These are phyloP conservation scores for Globisporangium uncinulatum DNA, from an alignment of 352 stramenopile species.

Conservation along the genomic window DNA sequence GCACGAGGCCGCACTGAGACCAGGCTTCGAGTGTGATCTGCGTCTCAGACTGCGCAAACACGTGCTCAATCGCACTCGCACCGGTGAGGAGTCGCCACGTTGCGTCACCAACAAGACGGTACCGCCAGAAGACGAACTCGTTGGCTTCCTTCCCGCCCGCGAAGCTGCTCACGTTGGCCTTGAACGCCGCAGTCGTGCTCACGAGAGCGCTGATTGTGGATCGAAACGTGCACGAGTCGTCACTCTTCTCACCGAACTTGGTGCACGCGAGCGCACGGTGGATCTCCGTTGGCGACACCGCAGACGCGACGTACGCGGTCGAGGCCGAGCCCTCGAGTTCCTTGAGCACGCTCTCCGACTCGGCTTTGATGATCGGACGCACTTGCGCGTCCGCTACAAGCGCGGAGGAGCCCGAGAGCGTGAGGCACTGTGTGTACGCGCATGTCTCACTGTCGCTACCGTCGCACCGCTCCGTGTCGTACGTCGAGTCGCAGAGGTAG, in stretches of 20 bases:
- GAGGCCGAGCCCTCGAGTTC: background rate
- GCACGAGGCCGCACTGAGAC: conserved; percentile 29
- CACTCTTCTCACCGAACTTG: conserved; percentile 1
- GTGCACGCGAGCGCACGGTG: conserved; percentile 15
- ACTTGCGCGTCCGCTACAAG: conserved; percentile 2
- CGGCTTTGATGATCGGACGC: conserved; percentile 1
- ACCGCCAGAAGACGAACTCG: conserved; percentile 17
- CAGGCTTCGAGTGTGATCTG: conserved; percentile 23
- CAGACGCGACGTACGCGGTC: background rate
- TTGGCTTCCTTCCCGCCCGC: conserved; percentile 5
- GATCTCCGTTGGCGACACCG: conserved; percentile 3
- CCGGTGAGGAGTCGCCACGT: conserved; percentile 10
- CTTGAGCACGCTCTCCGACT: conserved; percentile 5
- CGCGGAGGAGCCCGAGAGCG: conserved; percentile 3
- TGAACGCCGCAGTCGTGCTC: conserved; percentile 5
- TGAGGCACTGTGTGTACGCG: conserved; percentile 11
- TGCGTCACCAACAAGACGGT: conserved; percentile 6
- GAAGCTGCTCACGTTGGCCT: conserved; percentile 1
- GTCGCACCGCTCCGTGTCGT: conserved; percentile 18
- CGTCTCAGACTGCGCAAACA: conserved; percentile 10
- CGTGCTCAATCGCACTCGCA: conserved; percentile 5
- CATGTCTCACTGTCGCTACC: conserved; percentile 8
- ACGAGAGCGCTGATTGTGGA: conserved; percentile 6
- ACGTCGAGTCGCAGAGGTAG: conserved; percentile 18
- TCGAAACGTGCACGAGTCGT: conserved; percentile 5